These are phyloP conservation scores for Fusarium papillatum DNA, from an alignment of 2,329 filamentous ascomycete genomes.

Conservation along the genomic window DNA sequence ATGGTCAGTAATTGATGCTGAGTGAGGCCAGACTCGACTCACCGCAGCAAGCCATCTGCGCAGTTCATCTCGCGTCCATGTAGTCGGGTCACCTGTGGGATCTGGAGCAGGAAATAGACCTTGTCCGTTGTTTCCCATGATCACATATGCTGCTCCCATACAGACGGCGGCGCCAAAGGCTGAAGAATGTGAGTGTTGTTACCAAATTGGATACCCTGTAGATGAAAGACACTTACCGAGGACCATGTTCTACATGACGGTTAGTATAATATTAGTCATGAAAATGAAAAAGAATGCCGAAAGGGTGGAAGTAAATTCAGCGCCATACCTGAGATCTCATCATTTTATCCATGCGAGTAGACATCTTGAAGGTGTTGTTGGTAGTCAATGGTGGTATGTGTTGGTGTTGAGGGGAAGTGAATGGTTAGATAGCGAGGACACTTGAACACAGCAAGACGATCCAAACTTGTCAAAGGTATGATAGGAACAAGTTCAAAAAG, in stretches of 20 bases:
- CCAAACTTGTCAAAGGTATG: not conserved
- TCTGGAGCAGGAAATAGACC: conserved; percentile 87
- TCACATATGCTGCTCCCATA: conserved; percentile 77
- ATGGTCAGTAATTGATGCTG: not conserved
- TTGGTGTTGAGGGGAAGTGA: not conserved
- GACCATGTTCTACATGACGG: conserved; percentile 70
- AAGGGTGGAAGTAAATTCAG: too few species aligned
- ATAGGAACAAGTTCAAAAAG: too few species aligned
- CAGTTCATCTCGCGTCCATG: conserved; percentile 86
- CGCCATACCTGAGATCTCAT: conserved; percentile 42
- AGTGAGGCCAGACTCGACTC: conserved; percentile 40
- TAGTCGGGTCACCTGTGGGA: conserved; percentile 79
- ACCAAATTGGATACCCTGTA: conserved; percentile 36
- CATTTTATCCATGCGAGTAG: conserved; percentile 39
- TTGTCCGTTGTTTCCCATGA: conserved; percentile 75
- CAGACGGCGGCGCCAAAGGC: conserved; percentile 36
- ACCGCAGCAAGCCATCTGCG: conserved; percentile 86
- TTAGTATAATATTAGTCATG: conserved; percentile 5
- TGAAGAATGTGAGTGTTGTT: conserved; percentile 12
- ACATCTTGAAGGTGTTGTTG: conserved; percentile 22
- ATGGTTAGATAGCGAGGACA: too few species aligned
- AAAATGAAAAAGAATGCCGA: not conserved
- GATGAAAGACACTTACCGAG: conserved; percentile 66
- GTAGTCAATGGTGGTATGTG: not conserved
- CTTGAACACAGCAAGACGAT: not conserved